Evolutionary conservation across 257 asterid genomes (phyloP), one percentile per base, ranked within the genome.

Genomic region (Scutellaria barbata): DNA sequence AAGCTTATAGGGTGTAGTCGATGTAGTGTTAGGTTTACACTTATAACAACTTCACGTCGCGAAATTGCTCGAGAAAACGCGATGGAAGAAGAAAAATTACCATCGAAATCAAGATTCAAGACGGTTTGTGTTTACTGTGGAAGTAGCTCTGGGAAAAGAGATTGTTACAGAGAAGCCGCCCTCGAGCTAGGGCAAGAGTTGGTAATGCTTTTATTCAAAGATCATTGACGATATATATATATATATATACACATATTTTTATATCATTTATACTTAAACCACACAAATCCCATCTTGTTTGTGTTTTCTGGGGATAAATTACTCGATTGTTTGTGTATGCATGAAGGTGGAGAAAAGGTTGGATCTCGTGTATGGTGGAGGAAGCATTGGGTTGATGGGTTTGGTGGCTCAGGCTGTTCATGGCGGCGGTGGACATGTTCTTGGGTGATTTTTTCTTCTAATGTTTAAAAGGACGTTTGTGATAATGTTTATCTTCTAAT

Each of bases 341-440:
- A 76, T 76, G 77, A 77, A 88, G 96, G 94, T 89, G 20, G 76
- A 80, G 2, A 81, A 83, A 80, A 84, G 79, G 41, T 42, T 87
- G 80, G 86, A 87, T 80, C 90, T 89, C 53, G 96, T 89, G 22
- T 89, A 89, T 16, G 96, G 96, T 3, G 96, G 96, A 4, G 96
- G 96, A 46, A 81, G 92, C 60, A 80, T 89, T 66, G 96, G 96
- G 5, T 53, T 89, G 41, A 89, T 89, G 96, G 96, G 95, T 20
- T 75, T 84, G 72, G 83, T 89, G 68, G 86, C 95, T 2, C 67
- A 76, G 46, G 84, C 92, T 2, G 96, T 89, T 73, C 85, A 84
- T 58, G 41, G 10, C 10, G 95, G 96, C 42, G 96, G 96, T n/a
- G 82, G 92, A 18, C 86, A 85, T 55, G 96, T 89, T 63, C 79